Conservation (phyloP, 2,329 filamentous ascomycete genomes). For the Colletotrichum gloeosporioides region DNA sequence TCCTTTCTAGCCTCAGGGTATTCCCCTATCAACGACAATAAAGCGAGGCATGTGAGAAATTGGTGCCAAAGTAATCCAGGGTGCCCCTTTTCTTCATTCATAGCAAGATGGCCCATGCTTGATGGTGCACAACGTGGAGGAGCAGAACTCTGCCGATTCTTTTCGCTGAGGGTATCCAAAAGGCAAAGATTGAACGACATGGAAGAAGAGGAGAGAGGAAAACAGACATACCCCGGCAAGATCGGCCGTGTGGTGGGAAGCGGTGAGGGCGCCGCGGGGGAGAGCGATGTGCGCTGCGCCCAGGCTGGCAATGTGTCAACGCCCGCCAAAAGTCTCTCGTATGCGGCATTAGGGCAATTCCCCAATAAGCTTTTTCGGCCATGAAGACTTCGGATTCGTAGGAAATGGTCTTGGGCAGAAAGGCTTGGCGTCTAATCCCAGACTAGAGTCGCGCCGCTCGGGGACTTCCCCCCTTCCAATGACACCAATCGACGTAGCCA, state of each 20-base stretch:
- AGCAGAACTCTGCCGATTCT: constrained; percentile 4
- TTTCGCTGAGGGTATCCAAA: not conserved
- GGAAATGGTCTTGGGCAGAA: not conserved
- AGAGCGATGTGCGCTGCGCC: not conserved
- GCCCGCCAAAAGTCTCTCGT: not conserved
- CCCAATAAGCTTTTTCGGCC: not conserved
- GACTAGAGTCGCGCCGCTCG: not conserved
- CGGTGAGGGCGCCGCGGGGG: not conserved
- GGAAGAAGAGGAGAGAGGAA: not conserved
- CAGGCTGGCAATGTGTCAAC: not conserved
- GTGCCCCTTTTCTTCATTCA: not conserved
- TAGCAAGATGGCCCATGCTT: not conserved
- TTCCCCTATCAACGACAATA: not conserved
- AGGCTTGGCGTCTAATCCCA: not conserved
- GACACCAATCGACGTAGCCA: not conserved
- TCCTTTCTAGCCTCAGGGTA: not conserved
- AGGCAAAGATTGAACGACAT: not conserved
- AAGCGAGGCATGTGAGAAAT: not conserved
- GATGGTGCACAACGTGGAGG: not conserved
- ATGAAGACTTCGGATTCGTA: not conserved
- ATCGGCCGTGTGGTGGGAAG: not conserved
- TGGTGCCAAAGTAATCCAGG: not conserved
- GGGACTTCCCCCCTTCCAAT: not conserved
- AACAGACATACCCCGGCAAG: not conserved
- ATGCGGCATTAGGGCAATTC: not conserved